These are phyloP conservation scores for Ganoderma meredithae DNA, from an alignment of 1,284 basidiomycete species.

Conservation along the genomic window DNA sequence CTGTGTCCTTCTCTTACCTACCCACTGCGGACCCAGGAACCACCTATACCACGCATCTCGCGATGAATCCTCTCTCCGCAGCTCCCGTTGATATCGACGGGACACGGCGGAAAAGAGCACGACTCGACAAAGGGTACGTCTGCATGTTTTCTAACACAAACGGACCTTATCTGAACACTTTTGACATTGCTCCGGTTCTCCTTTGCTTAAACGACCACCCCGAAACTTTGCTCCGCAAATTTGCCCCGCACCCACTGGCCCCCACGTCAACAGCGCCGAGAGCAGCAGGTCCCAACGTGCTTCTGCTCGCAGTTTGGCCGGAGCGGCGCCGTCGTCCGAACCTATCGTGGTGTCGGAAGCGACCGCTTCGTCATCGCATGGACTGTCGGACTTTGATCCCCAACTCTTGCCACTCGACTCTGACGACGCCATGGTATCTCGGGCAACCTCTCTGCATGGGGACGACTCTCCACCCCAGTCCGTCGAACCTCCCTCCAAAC, in stretches of 20 bases:
- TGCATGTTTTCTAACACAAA: constrained; percentile 12
- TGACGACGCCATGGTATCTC: constrained; percentile 55
- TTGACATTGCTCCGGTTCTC: constrained; percentile 27
- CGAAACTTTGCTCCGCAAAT: constrained; percentile 23
- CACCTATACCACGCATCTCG: constrained; percentile 74
- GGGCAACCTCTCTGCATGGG: constrained; percentile 59
- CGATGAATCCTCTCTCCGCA: constrained; percentile 52
- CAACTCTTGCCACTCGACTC: constrained; percentile 55
- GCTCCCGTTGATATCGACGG: constrained; percentile 67
- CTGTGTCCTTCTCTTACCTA: constrained; percentile 73
- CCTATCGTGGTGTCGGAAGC: constrained; percentile 42
- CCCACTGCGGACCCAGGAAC: constrained; percentile 83
- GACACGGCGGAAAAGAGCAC: constrained; percentile 72
- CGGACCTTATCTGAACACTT: constrained; percentile 28
- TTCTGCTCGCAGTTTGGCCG: constrained; percentile 71
- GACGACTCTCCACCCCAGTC: constrained; percentile 29
- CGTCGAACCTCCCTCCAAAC: constrained; percentile 12
- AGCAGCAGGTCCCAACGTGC: constrained; percentile 78
- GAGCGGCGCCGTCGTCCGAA: constrained; percentile 49
- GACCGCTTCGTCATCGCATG: constrained; percentile 49
- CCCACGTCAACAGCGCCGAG: constrained; percentile 49
- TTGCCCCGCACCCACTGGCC: constrained; percentile 8
- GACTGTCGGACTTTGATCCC: constrained; percentile 49
- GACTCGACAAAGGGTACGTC: constrained; percentile 75
- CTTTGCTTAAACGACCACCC: constrained; percentile 20